A percentile compares a stretch with the other conserved stretches of the same genome.
These are phyloP conservation scores for Colletotrichum sp. DNA, from an alignment of 2,329 filamentous ascomycete species.

Conservation along the genomic window DNA sequence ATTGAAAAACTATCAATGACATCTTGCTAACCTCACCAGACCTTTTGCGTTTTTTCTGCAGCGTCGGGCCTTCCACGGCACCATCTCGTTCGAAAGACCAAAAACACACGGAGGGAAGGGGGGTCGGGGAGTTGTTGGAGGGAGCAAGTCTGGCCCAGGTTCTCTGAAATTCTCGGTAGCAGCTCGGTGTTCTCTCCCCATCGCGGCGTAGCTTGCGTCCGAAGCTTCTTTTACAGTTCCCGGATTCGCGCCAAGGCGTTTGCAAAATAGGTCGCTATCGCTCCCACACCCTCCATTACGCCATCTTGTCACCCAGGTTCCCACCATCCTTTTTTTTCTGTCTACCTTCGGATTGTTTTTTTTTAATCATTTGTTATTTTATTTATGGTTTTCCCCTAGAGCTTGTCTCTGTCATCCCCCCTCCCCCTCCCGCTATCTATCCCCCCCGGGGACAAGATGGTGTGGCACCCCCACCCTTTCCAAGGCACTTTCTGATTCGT, in stretches of 20 bases:
- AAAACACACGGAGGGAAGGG: background rate
- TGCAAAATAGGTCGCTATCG: background rate
- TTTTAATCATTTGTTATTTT: background rate
- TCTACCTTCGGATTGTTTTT: background rate
- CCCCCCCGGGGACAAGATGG: background rate
- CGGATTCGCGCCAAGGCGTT: background rate
- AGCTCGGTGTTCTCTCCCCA: background rate
- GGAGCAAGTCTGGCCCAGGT: background rate
- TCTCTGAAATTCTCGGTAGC: background rate
- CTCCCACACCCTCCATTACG: background rate
- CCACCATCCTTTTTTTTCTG: background rate
- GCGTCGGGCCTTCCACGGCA: conserved; percentile 16
- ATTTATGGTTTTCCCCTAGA: background rate
- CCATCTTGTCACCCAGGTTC: background rate
- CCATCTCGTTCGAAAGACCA: conserved; percentile 2
- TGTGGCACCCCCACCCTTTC: background rate
- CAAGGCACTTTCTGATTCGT: background rate
- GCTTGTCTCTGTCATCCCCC: background rate
- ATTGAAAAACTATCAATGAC: background rate
- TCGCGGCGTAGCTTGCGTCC: background rate
- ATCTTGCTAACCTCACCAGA: background rate
- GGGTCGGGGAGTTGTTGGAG: background rate
- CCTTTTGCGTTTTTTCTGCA: background rate
- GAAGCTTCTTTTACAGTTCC: background rate
- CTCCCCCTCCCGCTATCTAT: background rate